A percentile compares a stretch with the other conserved stretches of the same genome.
phyloP scores from a whole-genome alignment of 2,329 filamentous ascomycete species.

The Botrytis fabae region DNA sequence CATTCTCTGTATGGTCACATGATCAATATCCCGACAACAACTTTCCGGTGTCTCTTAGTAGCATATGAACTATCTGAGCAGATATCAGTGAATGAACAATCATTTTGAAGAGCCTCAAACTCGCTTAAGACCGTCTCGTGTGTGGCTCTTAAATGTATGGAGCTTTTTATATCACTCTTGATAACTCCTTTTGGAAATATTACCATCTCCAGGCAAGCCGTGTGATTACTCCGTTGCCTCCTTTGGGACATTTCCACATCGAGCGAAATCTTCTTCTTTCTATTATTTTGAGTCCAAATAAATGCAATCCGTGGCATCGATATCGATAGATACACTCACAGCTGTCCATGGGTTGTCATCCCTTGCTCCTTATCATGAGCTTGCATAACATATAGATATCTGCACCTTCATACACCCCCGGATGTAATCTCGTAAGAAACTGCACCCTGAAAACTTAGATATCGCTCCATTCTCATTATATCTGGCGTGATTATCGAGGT shows the following conservation, averaged over 20 bases:
- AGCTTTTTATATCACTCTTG: no score
- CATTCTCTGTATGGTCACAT: no score
- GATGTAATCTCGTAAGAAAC: neutral
- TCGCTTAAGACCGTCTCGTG: neutral
- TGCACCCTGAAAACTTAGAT: no score
- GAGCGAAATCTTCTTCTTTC: neutral
- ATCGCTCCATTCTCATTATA: neutral
- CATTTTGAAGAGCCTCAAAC: neutral
- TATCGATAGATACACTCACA: neutral
- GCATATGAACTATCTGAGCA: neutral
- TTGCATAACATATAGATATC: neutral
- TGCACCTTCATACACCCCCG: neutral
- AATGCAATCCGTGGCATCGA: neutral
- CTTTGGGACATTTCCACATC: conserved; percentile 1
- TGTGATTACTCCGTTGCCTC: neutral
- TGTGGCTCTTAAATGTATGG: neutral
- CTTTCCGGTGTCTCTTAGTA: neutral
- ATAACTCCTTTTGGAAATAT: conserved; percentile 5
- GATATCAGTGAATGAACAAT: neutral
- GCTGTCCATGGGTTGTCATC: neutral
- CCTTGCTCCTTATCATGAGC: neutral
- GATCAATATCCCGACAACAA: no score
- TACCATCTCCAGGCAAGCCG: neutral
- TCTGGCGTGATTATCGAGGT: neutral
- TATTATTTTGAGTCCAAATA: neutral